Base-by-base conservation (phyloP, 495 filamentous ascomycete genomes). In the Saxophila tyrrhenica region DNA sequence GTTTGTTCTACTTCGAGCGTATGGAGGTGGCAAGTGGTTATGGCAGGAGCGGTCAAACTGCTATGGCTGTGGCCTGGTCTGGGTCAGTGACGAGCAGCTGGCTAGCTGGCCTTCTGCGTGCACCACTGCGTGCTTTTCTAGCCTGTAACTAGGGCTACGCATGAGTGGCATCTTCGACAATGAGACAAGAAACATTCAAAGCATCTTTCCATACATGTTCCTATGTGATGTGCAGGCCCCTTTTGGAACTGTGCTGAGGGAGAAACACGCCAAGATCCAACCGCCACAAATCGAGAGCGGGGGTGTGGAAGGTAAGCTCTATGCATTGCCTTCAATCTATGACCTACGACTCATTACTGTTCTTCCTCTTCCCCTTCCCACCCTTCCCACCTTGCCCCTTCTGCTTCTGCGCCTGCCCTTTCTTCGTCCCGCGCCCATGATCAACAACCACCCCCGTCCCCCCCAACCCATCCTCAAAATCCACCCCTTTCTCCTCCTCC, bases 401-500 rank as follows among this genome's bases (percentile, higher is more conserved):
- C 20, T 65, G 50, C 19, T 44, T 68, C 13, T 13, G 7, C 13
- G 5, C 60, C 42, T 62, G 56, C 8, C 49, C 57, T 21, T 58
- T 54, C 48, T 43, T 48, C 25, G 41, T 55, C 29, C 43, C 25
- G 59, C 25, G n/a, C 10, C 20, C 45, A 35, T 51, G 64, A 63
- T 9, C 56, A 38, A 39, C 64, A 60, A 48, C 58, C 8, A n/a
- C 19, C 52, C 54, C 52, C 43, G 24, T 35, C n/a, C 44, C 25
- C 52, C 50, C 45, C 45, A 24, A 46, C 29, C 29, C 29, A 5
- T 35, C 29, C 29, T 5, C 29, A 35, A 35, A 13, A 35, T 53
- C 50, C 35, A 54, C 47, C n/a, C 51, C 47, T 22, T 59, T 59
- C 43, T 64, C 69, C 19, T 53, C 59, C 16, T 70, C 64, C 42